Base-by-base conservation (phyloP, 2,329 filamentous ascomycete genomes). In the Alternaria hordeiaustralica region DNA sequence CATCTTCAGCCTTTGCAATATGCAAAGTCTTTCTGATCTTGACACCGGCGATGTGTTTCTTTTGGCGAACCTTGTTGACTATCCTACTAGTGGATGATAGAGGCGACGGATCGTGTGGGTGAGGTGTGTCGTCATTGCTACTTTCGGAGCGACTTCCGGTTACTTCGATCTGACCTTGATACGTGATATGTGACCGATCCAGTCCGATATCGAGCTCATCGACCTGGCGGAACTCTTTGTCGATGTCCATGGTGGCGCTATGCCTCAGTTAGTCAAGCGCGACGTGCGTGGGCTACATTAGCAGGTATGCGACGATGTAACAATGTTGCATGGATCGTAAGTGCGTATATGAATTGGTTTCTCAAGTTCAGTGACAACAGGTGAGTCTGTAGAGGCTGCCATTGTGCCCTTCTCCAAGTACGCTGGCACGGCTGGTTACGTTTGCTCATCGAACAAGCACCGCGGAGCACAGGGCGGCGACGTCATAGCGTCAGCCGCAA, bases 11-110 rank as follows among this genome's bases (percentile, higher is more conserved):
- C 43, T 71, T 72, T 51, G 63, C 65, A 18, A 77, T 71, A 30
- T 75, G 72, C 2, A 77, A 60, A 2, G 61, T 71, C 25, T 70
- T 68, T 26, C 70, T 65, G 23, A 76, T 65, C 46, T 74, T 76
- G 21, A 64, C 21, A 3, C 66, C 69, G 5, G 71, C 71, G 30
- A 64, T 60, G 25, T 74, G 70, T 60, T 64, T 70, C 46, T 66
- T 68, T 28, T 68, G 56, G 13, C 67, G 72, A 44, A 74, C 64
- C 9, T 68, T 65, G 10, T 69, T 62, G 45, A 64, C 51, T 43
- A 66, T 44, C 33, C 46, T 60, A 33, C 64, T 58, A 12, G 69
- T 61, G 10, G 71, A 62, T 11, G 69, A 64, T 13, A 18, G 9
- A 6, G 26, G 20, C 21, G 49, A 23, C 11, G 28, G 6, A 5